Evolutionary conservation across 2,329 filamentous ascomycete species (phyloP).

Genomic region (Sporothrix mexicana): DNA sequence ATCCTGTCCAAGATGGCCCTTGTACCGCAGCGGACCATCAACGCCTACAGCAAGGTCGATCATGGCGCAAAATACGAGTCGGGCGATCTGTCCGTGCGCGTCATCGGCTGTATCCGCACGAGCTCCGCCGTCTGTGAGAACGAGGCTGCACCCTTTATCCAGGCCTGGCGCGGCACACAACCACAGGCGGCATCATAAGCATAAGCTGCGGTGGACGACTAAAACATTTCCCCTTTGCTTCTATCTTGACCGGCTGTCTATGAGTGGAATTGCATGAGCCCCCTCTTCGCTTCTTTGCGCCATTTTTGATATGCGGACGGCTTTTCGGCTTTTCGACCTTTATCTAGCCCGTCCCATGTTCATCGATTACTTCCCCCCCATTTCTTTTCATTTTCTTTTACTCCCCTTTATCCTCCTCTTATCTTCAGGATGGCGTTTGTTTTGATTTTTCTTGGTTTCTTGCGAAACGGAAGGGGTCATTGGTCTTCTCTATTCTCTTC

Average conservation of each 20-base stretch:
- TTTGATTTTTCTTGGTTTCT: conserved; percentile 14
- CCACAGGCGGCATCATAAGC: conserved; percentile 7
- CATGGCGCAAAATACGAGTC: conserved; percentile 73
- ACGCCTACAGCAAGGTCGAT: conserved; percentile 70
- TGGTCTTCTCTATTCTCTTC: conserved; percentile 6
- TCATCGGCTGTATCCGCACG: conserved; percentile 71
- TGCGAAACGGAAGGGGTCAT: conserved; percentile 14
- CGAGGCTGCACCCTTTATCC: conserved; percentile 64
- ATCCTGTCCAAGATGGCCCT: conserved; percentile 88
- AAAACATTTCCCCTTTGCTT: neutral
- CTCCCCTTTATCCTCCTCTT: neutral
- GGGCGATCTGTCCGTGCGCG: conserved; percentile 83
- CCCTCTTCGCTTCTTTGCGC: conserved; percentile 22
- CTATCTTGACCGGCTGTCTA: neutral
- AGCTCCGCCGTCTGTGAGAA: conserved; percentile 69
- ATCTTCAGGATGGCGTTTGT: conserved; percentile 29
- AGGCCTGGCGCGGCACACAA: conserved; percentile 51
- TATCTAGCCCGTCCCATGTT: neutral
- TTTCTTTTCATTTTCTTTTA: neutral
- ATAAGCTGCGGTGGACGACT: neutral
- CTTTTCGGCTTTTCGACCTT: neutral
- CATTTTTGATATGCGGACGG: conserved; percentile 21
- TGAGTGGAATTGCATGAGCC: conserved; percentile 13
- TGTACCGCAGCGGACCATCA: conserved; percentile 83
- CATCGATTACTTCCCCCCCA: neutral